Evolutionary conservation across 2,329 filamentous ascomycete genomes (phyloP).

Genomic region (Xylariaceae sp.): DNA sequence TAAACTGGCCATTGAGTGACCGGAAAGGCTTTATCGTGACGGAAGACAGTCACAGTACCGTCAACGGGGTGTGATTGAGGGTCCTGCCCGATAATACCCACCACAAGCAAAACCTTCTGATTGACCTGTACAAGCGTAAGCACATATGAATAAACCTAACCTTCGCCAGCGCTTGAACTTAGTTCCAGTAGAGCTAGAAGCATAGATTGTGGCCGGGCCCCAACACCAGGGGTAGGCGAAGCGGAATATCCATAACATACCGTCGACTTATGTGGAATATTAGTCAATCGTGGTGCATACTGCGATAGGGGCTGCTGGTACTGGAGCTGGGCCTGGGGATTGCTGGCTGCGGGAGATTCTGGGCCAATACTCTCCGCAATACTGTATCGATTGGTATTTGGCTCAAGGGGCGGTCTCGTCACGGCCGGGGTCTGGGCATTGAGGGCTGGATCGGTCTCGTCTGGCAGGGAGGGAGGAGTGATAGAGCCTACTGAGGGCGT

Average conservation of each 20-base stretch:
- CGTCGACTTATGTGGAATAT: slow-evolving; percentile 82
- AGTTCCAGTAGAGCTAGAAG: neutral
- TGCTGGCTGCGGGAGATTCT: slow-evolving; percentile 54
- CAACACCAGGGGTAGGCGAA: slow-evolving; percentile 6
- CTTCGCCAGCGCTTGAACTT: neutral
- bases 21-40: slow-evolving; percentile 86
- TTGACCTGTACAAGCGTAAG: slow-evolving; percentile 67
- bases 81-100: slow-evolving; percentile 80
- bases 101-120: slow-evolving; percentile 84
- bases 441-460: slow-evolving; percentile 69
- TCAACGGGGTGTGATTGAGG: slow-evolving; percentile 63
- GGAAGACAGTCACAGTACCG: slow-evolving; percentile 78
- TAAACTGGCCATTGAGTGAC: slow-evolving; percentile 84
- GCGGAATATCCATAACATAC: slow-evolving; percentile 57
- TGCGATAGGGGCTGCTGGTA: slow-evolving; percentile 69
- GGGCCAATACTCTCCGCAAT: slow-evolving; percentile 68
- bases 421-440: slow-evolving; percentile 65
- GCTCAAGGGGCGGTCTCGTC: slow-evolving; percentile 38
- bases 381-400: slow-evolving; percentile 64
- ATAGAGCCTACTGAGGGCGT: slow-evolving; percentile 71
- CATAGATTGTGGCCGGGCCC: neutral
- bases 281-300: slow-evolving; percentile 80
- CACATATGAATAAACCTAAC: slow-evolving; percentile 2
- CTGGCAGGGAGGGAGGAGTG: slow-evolving; percentile 76
- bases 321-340: slow-evolving; percentile 53